Evolutionary conservation across 805 yeast genomes (phyloP).

Genomic region (Saturnispora ahearnii): DNA sequence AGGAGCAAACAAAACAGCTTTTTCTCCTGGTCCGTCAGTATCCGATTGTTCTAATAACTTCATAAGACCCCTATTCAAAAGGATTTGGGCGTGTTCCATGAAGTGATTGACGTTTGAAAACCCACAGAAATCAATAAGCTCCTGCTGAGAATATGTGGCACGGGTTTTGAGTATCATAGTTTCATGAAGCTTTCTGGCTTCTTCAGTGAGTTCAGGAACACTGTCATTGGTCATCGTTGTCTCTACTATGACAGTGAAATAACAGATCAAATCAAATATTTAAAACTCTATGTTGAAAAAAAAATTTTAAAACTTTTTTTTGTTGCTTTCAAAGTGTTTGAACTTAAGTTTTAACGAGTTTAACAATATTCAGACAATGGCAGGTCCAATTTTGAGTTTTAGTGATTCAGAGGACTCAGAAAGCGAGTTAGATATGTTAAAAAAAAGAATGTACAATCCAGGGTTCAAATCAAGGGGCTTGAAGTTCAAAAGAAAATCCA

Average conservation of each 20-base stretch:
- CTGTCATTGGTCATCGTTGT: slow-evolving; percentile 9
- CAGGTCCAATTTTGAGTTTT: slow-evolving; percentile 14
- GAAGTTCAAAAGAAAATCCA: slow-evolving; percentile 5
- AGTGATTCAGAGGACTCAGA: slow-evolving; percentile 4
- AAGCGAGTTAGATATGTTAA: background rate
- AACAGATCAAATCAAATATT: background rate
- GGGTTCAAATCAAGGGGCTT: background rate
- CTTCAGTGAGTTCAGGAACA: slow-evolving; percentile 11
- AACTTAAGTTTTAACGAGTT: slow-evolving; percentile 8
- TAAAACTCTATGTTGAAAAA: background rate
- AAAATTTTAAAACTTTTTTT: background rate
- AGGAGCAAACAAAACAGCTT: slow-evolving; percentile 63
- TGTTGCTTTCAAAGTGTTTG: background rate
- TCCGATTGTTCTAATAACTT: slow-evolving; percentile 56
- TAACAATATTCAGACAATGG: slow-evolving; percentile 17
- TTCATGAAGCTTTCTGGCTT: slow-evolving; percentile 50
- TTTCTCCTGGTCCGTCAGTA: slow-evolving; percentile 27
- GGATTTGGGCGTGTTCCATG: slow-evolving; percentile 37
- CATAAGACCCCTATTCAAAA: slow-evolving; percentile 43
- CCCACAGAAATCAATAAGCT: slow-evolving; percentile 45
- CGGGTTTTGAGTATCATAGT: slow-evolving; percentile 48
- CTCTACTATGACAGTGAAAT: background rate
- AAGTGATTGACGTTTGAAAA: slow-evolving; percentile 34
- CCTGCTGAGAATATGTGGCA: slow-evolving; percentile 56
- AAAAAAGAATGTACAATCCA: background rate